Evolutionary conservation across 1,284 basidiomycete species (phyloP), one percentile per base, ranked within the genome.

Genomic region (Melanopsichium pennsylvanicum): DNA sequence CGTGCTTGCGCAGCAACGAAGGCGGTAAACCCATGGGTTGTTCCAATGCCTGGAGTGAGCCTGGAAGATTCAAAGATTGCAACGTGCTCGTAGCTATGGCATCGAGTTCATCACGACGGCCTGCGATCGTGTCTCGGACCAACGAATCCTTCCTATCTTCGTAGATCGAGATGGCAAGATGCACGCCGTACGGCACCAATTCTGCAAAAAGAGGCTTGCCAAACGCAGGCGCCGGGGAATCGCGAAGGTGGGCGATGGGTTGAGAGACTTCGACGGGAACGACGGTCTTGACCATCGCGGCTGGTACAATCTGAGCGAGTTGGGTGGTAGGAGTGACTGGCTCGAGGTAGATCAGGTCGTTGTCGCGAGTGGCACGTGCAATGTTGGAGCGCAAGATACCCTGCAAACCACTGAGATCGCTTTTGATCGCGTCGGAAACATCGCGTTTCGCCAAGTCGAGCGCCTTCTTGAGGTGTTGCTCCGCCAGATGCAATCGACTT

Each of bases 291-390:
- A 89, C 91, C 82, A 97, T 87, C 4, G 86, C 82, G 2, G 88
- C 87, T 19, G 88, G 87, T 33, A 84, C 82, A 39, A 97, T 88
- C 0, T 85, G 80, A 0, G 89, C 82, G 4, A 97, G 85, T 23
- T 88, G 85, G 2, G 90, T 87, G 1, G 86, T 77, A 0, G 91
- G 84, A 0, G 93, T 93, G 0, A 96, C 86, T 38, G 91, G 88
- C 54, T 92, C 86, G 70, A 97, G 91, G 82, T 98, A 99, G 45
- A 99, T 96, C 5, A 97, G 84, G 80, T 97, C 91, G 77, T 99
- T 99, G 81, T 98, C 96, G 23, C 91, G 87, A 60, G 76, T 80
- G 0, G 94, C 92, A 13, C 91, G 86, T 3, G 84, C 82, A 18
- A 85, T 74, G 19, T 84, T 82, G 3, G 82, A 72, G 21, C 81